phyloP scores from a whole-genome alignment of 2,329 filamentous ascomycete species.

The Penicillium sclerotigenum region DNA sequence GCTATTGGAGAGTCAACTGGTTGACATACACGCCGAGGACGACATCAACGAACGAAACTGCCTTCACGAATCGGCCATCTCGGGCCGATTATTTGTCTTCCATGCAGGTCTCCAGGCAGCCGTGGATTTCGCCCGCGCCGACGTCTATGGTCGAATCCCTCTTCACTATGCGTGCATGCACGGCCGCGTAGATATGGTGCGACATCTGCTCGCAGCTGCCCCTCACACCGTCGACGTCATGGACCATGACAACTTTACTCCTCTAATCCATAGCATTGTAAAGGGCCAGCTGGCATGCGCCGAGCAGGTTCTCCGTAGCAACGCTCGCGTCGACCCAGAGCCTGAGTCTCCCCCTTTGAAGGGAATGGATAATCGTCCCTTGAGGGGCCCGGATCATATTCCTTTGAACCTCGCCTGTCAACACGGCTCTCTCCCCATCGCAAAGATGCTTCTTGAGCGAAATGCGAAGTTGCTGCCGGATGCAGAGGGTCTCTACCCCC shows the following conservation, averaged over 20 bases:
- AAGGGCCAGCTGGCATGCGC: slow-evolving; percentile 80
- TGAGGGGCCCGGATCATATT: slow-evolving; percentile 75
- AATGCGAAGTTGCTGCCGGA: slow-evolving; percentile 83
- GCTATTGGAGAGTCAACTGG: slow-evolving; percentile 74
- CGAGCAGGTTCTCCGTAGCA: slow-evolving; percentile 68
- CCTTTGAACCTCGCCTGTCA: slow-evolving; percentile 94
- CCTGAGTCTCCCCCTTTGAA: slow-evolving; percentile 41
- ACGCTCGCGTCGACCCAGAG: slow-evolving; percentile 79
- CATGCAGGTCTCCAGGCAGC: slow-evolving; percentile 69
- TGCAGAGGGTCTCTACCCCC: slow-evolving; percentile 93
- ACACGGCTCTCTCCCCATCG: slow-evolving; percentile 80
- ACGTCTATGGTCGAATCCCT: slow-evolving; percentile 91
- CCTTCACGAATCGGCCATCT: slow-evolving; percentile 93
- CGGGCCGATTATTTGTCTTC: slow-evolving; percentile 77
- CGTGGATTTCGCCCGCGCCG: slow-evolving; percentile 74
- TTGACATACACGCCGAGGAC: slow-evolving; percentile 90
- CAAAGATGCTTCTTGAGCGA: slow-evolving; percentile 77
- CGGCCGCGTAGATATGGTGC: slow-evolving; percentile 79
- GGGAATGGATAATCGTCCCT: neutral
- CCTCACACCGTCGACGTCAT: slow-evolving; percentile 77
- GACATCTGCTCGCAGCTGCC: slow-evolving; percentile 66
- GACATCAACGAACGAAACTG: slow-evolving; percentile 98
- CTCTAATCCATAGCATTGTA: slow-evolving; percentile 90
- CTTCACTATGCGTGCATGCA: slow-evolving; percentile 97
- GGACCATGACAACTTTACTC: slow-evolving; percentile 96